Base-by-base conservation (phyloP, 139 green algal genomes). In the Chlamydomonas sphaeroides region DNA sequence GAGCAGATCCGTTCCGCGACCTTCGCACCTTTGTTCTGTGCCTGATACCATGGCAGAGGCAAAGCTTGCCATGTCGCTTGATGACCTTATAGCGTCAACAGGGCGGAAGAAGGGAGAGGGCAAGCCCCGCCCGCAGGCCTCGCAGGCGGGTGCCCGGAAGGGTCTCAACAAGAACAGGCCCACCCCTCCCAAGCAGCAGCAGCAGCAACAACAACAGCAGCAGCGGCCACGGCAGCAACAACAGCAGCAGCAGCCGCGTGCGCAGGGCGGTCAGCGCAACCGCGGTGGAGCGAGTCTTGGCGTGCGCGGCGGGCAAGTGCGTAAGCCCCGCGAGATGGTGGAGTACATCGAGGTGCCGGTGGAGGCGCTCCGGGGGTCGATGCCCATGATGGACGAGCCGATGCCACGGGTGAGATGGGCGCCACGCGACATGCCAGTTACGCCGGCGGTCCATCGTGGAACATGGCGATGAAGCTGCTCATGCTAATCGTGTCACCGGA, bases 11-110 rank as follows among this genome's bases (percentile, higher is more conserved):
- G n/a, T n/a, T n/a, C n/a, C n/a, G n/a, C n/a, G n/a, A n/a, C n/a
- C n/a, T n/a, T n/a, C n/a, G n/a, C n/a, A n/a, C n/a, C n/a, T n/a
- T n/a, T n/a, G n/a, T n/a, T n/a, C n/a, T n/a, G n/a, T n/a, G n/a
- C n/a, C n/a, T n/a, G n/a, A n/a, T n/a, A 53, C 10, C 45, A 72
- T 51, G 66, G 66, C 38, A 10, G 66, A 56, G 35, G 65, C 35
- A 3, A 83, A 83, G 62, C 67, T 83, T 1, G 42, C 62, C 14
- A 65, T 73, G 76, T 83, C 76, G 6, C 53, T 83, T 20, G 76
- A 83, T 41, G 76, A 49, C 20, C 42, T 83, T 35, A 83, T 83
- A 74, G 76, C 76, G 4, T 42, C 61, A 25, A 63, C 62, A 20
- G 21, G 45, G 30, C 15, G 41, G 3, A 83, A 80, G 48, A 65